Evolutionary conservation across 2,329 filamentous ascomycete genomes (phyloP).

Genomic region (Ophiosphaerella herpotricha): DNA sequence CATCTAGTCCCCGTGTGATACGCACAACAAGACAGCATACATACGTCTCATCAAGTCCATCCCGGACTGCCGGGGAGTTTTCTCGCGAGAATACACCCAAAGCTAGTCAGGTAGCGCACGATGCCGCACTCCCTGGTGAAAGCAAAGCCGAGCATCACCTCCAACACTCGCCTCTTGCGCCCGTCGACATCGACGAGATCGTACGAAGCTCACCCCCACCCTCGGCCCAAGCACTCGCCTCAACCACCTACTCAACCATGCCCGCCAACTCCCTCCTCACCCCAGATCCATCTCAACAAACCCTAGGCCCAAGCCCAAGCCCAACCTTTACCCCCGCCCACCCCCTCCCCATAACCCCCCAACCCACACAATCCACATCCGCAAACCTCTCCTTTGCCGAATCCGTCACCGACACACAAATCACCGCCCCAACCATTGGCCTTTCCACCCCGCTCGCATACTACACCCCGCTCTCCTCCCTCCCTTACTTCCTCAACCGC

Average conservation of each 20-base stretch:
- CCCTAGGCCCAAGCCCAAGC: constrained; percentile 24
- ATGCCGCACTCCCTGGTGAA: constrained; percentile 8
- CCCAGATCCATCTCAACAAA: constrained; percentile 34
- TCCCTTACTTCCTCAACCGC: constrained; percentile 49
- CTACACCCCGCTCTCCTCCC: constrained; percentile 50
- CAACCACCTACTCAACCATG: constrained; percentile 8
- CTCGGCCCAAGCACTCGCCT: not conserved
- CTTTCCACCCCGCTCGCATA: constrained; percentile 50
- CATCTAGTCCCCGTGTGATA: constrained; percentile 18
- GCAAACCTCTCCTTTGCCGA: constrained; percentile 18
- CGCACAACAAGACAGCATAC: constrained; percentile 17
- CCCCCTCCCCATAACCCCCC: constrained; percentile 42
- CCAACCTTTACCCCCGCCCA: constrained; percentile 6
- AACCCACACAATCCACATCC: constrained; percentile 43
- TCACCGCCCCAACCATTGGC: constrained; percentile 37
- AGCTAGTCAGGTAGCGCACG: constrained; percentile 4
- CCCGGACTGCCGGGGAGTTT: not conserved
- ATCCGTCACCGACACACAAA: not conserved
- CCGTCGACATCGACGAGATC: constrained; percentile 5
- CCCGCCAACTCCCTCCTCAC: constrained; percentile 29
- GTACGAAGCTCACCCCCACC: constrained; percentile 16
- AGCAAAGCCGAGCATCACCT: constrained; percentile 9
- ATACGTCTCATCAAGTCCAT: constrained; percentile 6
- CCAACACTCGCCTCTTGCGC: constrained; percentile 15
- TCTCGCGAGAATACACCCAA: constrained; percentile 9